A percentile compares a stretch with the other conserved stretches of the same genome.
These are phyloP conservation scores for Plasmodium malariae DNA, from an alignment of 169 alveolate genomes.

Conservation along the genomic window DNA sequence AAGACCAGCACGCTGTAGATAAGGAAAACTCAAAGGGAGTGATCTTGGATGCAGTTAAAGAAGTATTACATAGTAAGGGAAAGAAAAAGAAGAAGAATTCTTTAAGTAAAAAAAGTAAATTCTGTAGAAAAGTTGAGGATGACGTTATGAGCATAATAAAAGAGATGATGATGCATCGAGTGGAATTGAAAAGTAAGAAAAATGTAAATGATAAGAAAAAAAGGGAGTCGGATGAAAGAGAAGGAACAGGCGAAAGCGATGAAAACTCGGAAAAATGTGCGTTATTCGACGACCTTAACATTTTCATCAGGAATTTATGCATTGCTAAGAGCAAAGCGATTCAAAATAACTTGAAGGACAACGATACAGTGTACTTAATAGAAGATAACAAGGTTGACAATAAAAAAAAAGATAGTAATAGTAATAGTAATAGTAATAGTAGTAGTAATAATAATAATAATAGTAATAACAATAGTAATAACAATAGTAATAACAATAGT, in stretches of 20 bases:
- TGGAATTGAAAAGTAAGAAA: slow-evolving; percentile 7
- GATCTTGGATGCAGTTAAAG: not conserved
- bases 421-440: not conserved
- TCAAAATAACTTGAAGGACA: slow-evolving; percentile 6
- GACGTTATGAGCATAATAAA: slow-evolving; percentile 17
- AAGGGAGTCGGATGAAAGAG: not conserved
- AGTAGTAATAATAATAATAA: not conserved
- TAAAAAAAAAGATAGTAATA: not conserved
- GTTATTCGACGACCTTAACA: slow-evolving; percentile 43
- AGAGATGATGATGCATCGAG: slow-evolving; percentile 19
- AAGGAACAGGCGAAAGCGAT: not conserved
- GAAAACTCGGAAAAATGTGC: slow-evolving; percentile 49
- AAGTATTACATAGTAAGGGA: not conserved
- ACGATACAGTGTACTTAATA: slow-evolving; percentile 28
- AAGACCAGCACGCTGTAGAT: not conserved
- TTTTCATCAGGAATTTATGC: slow-evolving; percentile 56
- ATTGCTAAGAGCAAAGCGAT: slow-evolving; percentile 61
- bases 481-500: not conserved
- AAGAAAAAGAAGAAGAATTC: slow-evolving; percentile 19
- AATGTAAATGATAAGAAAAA: slow-evolving; percentile 11
- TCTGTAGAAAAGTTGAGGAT: slow-evolving; percentile 10
- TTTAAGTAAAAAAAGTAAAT: not conserved
- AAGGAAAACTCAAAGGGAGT: not conserved
- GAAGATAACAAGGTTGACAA: slow-evolving; percentile 7
- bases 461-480: slow-evolving; percentile 2